Conservation (phyloP, 331 rosid genomes). For the Malus hybrid region DNA sequence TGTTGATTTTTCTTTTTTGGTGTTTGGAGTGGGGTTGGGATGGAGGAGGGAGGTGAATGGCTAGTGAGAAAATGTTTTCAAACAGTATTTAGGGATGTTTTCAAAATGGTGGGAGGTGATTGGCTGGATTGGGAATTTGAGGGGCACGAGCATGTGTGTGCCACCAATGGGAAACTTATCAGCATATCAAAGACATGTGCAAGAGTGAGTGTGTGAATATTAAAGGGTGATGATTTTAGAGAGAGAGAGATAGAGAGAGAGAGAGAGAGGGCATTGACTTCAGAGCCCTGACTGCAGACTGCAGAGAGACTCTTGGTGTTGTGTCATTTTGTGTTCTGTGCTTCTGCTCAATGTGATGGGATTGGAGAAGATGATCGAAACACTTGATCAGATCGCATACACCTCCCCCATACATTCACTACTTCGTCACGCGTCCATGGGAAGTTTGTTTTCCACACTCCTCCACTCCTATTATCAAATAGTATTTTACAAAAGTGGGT, state of each 20-base stretch:
- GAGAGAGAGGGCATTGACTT: conserved; percentile 43
- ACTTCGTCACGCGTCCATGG: not conserved
- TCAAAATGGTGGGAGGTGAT: conserved; percentile 6
- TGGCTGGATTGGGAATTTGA: conserved; percentile 29
- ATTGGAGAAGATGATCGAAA: conserved; percentile 21
- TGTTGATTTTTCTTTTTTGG: not conserved
- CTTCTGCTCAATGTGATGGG: conserved; percentile 37
- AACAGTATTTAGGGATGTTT: conserved; percentile 26
- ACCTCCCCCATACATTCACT: not conserved
- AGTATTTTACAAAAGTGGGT: not conserved
- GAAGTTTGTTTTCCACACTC: conserved; percentile 30
- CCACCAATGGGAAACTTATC: conserved; percentile 21
- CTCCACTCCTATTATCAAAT: not conserved
- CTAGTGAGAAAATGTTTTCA: conserved; percentile 14
- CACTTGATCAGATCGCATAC: conserved; percentile 15
- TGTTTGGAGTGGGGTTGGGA: conserved; percentile 1
- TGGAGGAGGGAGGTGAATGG: conserved; percentile 23
- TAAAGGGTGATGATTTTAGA: not conserved
- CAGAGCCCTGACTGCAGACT: conserved; percentile 21
- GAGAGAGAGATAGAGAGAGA: not conserved
- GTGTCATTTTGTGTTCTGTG: not conserved
- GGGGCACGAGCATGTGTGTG: conserved; percentile 27
- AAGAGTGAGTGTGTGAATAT: not conserved
- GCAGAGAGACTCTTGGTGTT: conserved; percentile 18
- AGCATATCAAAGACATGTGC: not conserved